phyloP scores from a whole-genome alignment of 495 filamentous ascomycete genomes.

The Stereocaulon alpinum region DNA sequence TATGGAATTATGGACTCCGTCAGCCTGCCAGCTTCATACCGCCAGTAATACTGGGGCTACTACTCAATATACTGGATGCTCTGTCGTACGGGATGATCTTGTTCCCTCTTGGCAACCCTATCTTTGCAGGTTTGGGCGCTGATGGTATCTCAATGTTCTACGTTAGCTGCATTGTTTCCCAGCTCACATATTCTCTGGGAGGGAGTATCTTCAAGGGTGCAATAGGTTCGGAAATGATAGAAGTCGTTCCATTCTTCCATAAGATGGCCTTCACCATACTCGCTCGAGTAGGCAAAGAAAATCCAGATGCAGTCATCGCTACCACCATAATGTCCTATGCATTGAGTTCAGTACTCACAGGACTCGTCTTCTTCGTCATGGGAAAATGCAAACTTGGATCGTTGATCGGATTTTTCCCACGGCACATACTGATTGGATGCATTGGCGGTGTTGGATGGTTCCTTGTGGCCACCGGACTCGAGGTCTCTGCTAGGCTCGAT shows the following conservation, averaged over 20 bases:
- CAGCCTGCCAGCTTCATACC: constrained; percentile 63
- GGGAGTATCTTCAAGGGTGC: constrained; percentile 86
- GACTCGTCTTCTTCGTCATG: constrained; percentile 82
- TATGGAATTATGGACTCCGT: constrained; percentile 55
- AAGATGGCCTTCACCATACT: constrained; percentile 92
- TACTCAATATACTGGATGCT: constrained; percentile 89
- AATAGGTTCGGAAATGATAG: constrained; percentile 96
- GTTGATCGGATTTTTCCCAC: constrained; percentile 90
- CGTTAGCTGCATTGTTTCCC: constrained; percentile 89
- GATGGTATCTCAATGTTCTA: constrained; percentile 99
- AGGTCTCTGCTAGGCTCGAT: constrained; percentile 83
- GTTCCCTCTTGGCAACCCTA: constrained; percentile 75
- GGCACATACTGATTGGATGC: constrained; percentile 92
- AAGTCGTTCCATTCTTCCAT: constrained; percentile 95
- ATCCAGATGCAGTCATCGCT: constrained; percentile 74
- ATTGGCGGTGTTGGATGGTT: constrained; percentile 99
- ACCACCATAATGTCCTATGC: constrained; percentile 88
- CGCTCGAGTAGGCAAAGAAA: constrained; percentile 58
- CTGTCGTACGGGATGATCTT: constrained; percentile 95
- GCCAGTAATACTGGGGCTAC: constrained; percentile 74
- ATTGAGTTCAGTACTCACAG: constrained; percentile 83
- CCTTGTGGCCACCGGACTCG: constrained; percentile 78
- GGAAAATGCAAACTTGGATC: constrained; percentile 76
- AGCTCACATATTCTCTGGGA: constrained; percentile 77
- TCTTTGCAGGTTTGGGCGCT: constrained; percentile 73